Base-by-base conservation (phyloP, 1,284 basidiomycete species). In the Marasmius sp. region DNA sequence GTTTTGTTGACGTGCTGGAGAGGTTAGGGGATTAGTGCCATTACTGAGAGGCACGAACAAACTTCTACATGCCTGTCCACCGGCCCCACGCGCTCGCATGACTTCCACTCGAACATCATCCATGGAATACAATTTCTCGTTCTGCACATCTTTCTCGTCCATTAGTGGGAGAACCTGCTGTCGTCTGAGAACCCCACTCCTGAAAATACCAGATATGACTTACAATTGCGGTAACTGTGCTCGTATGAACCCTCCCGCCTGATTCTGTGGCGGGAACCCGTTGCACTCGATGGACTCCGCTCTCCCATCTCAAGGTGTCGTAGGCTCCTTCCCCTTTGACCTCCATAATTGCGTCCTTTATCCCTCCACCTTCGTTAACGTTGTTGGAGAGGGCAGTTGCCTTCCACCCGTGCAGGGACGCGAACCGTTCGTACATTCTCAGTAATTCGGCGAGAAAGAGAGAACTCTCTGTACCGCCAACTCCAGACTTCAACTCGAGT, bases 1-100 rank as follows among this genome's bases (percentile, higher is more conserved):
- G 97, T 99, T 82, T 94, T 95, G 79, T 99, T 99, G 70, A 99
- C 97, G 77, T 99, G 97, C 90, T 97, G 70, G 3, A 55, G 41
- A 61, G 20, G 11, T 58, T 16, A 39, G 47, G 43, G 65, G 36
- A 68, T 64, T 49, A 61, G 53, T 27, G 18, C 37, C 58, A 16
- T 22, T 12, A 48, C 50, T 36, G 53, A 27, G 48, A 57, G 22
- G n/a, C 10, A 11, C 18, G 48, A 16, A 18, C 52, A 37, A 33
- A 52, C 56, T 36, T 48, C 27, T 5, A 68, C 78, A 58, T 64
- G 92, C 92, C 82, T 95, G 95, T n/a, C 97, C 97, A 54, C 97
- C 97, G 3, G 97, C 97, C 52, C 97, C 97, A 38, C 95, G 80
- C 0, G 96, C 86, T 18, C 97, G 87, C 96, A 98, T 98, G 50